Percentiles rank a stretch among this genome's conserved stretches.
Conservation (phyloP, 1,284 basidiomycete genomes). For the Ganoderma resinaceum region DNA sequence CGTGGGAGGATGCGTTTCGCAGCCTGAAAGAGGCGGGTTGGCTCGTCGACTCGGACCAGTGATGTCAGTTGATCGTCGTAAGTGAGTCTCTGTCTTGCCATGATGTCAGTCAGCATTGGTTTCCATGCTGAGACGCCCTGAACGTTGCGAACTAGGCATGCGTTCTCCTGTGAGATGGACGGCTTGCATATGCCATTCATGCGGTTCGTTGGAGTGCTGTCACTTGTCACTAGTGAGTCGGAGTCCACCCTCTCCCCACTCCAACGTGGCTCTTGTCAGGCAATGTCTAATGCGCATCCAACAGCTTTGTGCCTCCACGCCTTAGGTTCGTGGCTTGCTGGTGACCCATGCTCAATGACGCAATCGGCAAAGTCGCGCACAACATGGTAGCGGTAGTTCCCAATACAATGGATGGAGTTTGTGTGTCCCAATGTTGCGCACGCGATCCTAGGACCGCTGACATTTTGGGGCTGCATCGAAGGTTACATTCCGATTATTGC, state of each 20-base stretch:
- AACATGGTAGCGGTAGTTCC: background rate
- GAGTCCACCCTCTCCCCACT: background rate
- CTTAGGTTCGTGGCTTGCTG: background rate
- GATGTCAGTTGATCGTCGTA: slow-evolving; percentile 1
- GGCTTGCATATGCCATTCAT: background rate
- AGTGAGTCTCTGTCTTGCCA: background rate
- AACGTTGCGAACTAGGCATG: background rate
- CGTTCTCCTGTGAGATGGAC: background rate
- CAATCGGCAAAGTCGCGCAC: background rate
- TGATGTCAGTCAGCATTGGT: background rate
- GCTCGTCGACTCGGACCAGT: slow-evolving; percentile 36
- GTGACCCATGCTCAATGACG: background rate
- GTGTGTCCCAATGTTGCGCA: background rate
- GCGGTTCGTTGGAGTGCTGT: background rate
- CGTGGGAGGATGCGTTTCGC: slow-evolving; percentile 39
- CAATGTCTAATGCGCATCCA: background rate
- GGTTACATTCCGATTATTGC: background rate
- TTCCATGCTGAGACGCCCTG: background rate
- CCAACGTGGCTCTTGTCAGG: background rate
- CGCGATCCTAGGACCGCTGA: background rate
- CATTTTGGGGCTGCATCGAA: background rate
- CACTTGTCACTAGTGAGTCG: background rate
- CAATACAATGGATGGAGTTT: background rate
- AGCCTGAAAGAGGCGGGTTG: slow-evolving; percentile 30
- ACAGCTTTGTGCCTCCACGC: background rate